Evolutionary conservation across 163 green algal species (phyloP).

Genomic region (Prototheca wickerhamii): DNA sequence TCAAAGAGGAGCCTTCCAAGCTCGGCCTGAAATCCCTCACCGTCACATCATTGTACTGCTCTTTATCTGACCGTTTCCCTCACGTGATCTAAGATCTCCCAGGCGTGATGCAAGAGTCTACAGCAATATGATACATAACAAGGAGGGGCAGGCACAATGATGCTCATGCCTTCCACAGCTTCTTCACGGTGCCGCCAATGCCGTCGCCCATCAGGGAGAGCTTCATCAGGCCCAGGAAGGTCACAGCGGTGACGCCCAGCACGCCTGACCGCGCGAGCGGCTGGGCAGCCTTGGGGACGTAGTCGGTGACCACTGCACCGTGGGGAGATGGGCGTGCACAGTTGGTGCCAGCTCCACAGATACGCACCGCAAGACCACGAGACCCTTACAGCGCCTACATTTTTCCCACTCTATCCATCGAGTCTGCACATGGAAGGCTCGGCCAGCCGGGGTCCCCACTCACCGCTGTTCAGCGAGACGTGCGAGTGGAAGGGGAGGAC

Average conservation of each 20-base stretch:
- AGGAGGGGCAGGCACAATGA: not conserved
- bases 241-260: conserved; percentile 15
- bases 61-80: too few relatives aligned
- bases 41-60: not conserved
- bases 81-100: too few relatives aligned
- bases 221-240: conserved; percentile 27
- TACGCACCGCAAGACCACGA: not conserved
- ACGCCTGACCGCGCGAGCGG: conserved; percentile 21
- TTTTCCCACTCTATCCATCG: not conserved
- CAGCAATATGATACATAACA: not conserved
- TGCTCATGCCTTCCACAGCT: conserved; percentile 13
- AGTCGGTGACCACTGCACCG: conserved; percentile 32
- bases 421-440: not conserved
- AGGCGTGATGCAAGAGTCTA: not conserved
- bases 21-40: too few relatives aligned
- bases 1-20: too few relatives aligned
- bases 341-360: not conserved
- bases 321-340: not conserved
- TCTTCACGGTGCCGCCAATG: conserved; percentile 19
- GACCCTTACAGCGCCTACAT: not conserved
- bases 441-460: not conserved
- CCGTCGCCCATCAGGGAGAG: conserved; percentile 10
- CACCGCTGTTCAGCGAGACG: conserved; percentile 26
- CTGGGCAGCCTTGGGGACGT: conserved; percentile 28
- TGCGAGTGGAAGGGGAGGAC: conserved; percentile 27